Evolutionary conservation across 176 grass and related monocot species (phyloP).

Genomic region (Carex scoparia): DNA sequence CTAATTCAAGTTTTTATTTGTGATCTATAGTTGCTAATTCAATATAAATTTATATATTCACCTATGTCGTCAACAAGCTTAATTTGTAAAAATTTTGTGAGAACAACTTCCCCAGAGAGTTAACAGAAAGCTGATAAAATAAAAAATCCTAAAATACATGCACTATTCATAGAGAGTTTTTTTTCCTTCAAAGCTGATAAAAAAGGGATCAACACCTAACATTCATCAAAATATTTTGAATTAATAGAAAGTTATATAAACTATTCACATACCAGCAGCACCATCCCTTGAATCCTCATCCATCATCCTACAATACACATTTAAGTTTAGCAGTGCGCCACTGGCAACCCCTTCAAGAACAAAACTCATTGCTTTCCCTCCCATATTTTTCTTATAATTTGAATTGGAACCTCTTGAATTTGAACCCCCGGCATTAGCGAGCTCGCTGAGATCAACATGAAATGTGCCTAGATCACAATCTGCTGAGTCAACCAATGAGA

Average conservation of each 20-base stretch:
- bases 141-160: too few species aligned
- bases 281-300: conserved; percentile 30
- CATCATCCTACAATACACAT: conserved; percentile 68
- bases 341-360: conserved; percentile 47
- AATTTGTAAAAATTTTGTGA: too few species aligned
- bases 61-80: too few species aligned
- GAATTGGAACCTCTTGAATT: conserved; percentile 41
- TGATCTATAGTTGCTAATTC: not conserved
- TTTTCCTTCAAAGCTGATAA: not conserved
- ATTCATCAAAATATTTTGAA: not conserved
- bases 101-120: too few species aligned
- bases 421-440: conserved; percentile 34
- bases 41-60: too few species aligned
- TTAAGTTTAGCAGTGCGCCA: conserved; percentile 56
- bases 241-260: conserved; percentile 3
- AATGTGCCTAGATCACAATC: conserved; percentile 64
- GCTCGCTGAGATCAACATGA: conserved; percentile 55
- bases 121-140: too few species aligned
- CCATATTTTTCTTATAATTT: conserved; percentile 32
- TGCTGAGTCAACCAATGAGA: conserved; percentile 47
- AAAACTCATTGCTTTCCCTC: conserved; percentile 68
- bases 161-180: not conserved
- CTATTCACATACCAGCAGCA: conserved; percentile 32
- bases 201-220: not conserved
- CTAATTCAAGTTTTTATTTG: too few species aligned